Conservation (phyloP, 768 basidiomycete genomes). For the Coprinopsis strossmayeri region DNA sequence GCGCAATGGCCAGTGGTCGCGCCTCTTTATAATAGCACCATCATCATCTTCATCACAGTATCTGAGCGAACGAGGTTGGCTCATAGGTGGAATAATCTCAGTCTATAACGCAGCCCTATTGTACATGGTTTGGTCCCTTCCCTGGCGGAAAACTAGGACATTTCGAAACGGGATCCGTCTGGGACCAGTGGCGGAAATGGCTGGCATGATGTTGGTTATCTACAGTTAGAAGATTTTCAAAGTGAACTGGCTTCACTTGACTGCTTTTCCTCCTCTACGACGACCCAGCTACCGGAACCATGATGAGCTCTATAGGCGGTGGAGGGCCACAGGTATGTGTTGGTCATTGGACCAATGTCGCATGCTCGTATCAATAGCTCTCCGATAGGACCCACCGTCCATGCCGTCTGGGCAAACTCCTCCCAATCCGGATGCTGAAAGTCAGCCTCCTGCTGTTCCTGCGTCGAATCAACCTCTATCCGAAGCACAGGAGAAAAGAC, state of each 20-base stretch:
- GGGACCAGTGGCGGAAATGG: no score
- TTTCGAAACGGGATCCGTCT: no score
- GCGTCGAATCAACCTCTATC: not conserved
- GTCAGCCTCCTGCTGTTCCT: slow-evolving; percentile 5
- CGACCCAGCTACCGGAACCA: not conserved
- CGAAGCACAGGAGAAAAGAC: slow-evolving; percentile 37
- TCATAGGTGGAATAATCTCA: no score
- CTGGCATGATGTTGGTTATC: not conserved
- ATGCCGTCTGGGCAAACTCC: not conserved
- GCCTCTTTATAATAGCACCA: no score
- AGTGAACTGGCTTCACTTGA: not conserved
- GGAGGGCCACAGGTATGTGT: not conserved
- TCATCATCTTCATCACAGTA: no score
- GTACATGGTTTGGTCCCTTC: no score
- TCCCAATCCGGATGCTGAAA: not conserved
- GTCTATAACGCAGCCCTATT: no score
- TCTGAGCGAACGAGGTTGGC: no score
- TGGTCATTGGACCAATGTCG: not conserved
- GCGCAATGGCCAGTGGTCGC: no score
- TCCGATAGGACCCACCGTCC: not conserved
- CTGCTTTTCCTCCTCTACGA: not conserved
- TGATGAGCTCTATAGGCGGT: not conserved
- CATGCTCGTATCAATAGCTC: not conserved
- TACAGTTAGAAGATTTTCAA: not conserved
- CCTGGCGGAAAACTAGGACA: no score